These are phyloP conservation scores for Plasmodium adleri DNA, from an alignment of 169 alveolate genomes.

Conservation along the genomic window DNA sequence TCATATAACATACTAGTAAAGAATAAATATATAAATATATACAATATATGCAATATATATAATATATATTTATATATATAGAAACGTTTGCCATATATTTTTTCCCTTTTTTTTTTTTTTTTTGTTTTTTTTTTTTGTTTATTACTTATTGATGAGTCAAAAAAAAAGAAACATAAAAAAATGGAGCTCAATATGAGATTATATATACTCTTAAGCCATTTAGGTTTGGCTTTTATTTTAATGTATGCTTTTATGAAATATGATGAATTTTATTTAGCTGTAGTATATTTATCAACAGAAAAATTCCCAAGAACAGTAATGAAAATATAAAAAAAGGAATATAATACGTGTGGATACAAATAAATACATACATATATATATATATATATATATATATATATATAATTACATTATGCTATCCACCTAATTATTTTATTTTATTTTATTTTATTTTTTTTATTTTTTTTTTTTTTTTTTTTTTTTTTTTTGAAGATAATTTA, in stretches of 20 bases:
- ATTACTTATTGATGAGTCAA: constrained; percentile 7
- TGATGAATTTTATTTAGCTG: constrained; percentile 44
- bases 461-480: background rate
- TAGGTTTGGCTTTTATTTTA: constrained; percentile 49
- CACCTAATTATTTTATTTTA: constrained; percentile 9
- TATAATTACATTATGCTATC: background rate
- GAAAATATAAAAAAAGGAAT: background rate
- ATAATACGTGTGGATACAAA: background rate
- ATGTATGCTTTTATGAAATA: constrained; percentile 56
- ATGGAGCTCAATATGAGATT: constrained; percentile 70
- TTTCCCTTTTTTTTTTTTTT: background rate
- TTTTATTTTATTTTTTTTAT: background rate
- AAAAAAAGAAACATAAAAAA: background rate
- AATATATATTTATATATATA: too few relatives aligned
- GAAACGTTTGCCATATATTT: background rate
- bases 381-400: background rate
- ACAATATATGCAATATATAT: too few relatives aligned
- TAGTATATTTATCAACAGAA: constrained; percentile 59
- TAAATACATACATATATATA: background rate
- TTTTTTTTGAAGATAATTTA: constrained; percentile 71
- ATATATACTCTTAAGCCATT: constrained; percentile 46
- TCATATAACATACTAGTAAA: too few relatives aligned
- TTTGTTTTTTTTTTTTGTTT: background rate
- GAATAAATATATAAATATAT: too few relatives aligned
- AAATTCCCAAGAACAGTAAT: constrained; percentile 66